A percentile compares a stretch with the other conserved stretches of the same genome.
phyloP scores from a whole-genome alignment of 208 protist genomes.

The Acanthamoeba royreba region DNA sequence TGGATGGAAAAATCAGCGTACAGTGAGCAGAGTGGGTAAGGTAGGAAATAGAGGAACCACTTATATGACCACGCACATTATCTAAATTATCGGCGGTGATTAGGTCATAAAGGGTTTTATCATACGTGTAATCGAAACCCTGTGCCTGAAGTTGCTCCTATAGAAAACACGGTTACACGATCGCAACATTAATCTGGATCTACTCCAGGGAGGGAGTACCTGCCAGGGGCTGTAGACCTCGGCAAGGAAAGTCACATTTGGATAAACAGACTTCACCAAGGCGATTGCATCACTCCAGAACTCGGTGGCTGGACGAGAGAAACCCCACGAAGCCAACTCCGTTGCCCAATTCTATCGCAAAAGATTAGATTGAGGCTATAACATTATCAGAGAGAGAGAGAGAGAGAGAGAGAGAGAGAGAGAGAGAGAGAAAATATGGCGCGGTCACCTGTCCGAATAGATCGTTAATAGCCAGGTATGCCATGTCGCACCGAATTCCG shows the following conservation, averaged over 20 bases:
- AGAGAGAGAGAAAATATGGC: not conserved
- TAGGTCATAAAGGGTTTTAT: slow-evolving; percentile 77
- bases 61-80: slow-evolving; percentile 39
- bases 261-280: slow-evolving; percentile 71
- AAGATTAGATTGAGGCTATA: not conserved
- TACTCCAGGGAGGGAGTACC: not conserved
- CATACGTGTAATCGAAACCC: slow-evolving; percentile 82
- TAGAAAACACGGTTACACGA: slow-evolving; percentile 60
- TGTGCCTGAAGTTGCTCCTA: slow-evolving; percentile 55
- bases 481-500: slow-evolving; percentile 15
- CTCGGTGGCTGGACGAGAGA: slow-evolving; percentile 58
- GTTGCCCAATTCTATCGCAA: slow-evolving; percentile 56
- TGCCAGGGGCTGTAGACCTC: slow-evolving; percentile 54
- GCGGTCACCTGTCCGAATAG: slow-evolving; percentile 42
- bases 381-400: not conserved
- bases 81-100: slow-evolving; percentile 53
- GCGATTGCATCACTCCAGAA: slow-evolving; percentile 78
- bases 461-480: slow-evolving; percentile 69
- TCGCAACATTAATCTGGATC: not conserved
- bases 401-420: not conserved
- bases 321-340: slow-evolving; percentile 62
- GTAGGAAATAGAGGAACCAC: not conserved
- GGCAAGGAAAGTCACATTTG: slow-evolving; percentile 74
- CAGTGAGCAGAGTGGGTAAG: not conserved
- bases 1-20: not conserved